Evolutionary conservation across 2,329 filamentous ascomycete species (phyloP).

Genomic region (Neocucurbitaria cava): DNA sequence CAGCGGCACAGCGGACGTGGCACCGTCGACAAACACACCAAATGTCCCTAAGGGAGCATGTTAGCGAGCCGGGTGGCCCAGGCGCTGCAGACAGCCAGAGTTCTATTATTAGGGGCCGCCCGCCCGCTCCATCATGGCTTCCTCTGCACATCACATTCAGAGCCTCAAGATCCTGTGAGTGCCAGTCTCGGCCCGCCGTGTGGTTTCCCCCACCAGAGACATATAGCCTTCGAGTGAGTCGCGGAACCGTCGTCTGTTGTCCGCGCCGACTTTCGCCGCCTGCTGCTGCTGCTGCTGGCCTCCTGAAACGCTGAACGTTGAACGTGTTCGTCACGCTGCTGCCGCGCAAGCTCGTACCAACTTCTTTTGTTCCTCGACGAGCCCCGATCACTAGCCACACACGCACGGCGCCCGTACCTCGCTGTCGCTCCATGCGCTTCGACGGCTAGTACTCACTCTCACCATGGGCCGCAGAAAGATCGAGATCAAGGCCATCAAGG

Average conservation of each 20-base stretch:
- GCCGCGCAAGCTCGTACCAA: slow-evolving; percentile 33
- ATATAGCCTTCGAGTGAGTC: slow-evolving; percentile 35
- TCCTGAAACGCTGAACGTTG: slow-evolving; percentile 37
- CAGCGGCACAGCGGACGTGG: slow-evolving; percentile 6
- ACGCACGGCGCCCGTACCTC: slow-evolving; percentile 14
- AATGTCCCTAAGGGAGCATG: slow-evolving; percentile 19
- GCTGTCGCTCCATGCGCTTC: slow-evolving; percentile 37
- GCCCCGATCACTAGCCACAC: slow-evolving; percentile 29
- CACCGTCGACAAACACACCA: slow-evolving; percentile 10
- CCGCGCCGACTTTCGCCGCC: slow-evolving; percentile 32
- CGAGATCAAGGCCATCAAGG: slow-evolving; percentile 99
- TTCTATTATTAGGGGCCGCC: slow-evolving; percentile 39
- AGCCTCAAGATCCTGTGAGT: slow-evolving; percentile 31
- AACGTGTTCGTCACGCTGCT: slow-evolving; percentile 24
- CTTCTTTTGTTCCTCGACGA: slow-evolving; percentile 32
- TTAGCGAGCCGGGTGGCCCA: slow-evolving; percentile 31
- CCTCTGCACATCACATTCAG: slow-evolving; percentile 38
- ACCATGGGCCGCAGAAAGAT: slow-evolving; percentile 98
- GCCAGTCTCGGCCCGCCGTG: slow-evolving; percentile 20
- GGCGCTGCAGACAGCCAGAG: slow-evolving; percentile 25
- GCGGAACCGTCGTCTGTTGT: slow-evolving; percentile 18
- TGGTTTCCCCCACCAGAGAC: slow-evolving; percentile 29
- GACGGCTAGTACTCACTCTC: slow-evolving; percentile 26
- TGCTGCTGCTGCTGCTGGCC: slow-evolving; percentile 17
- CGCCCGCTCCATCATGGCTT: slow-evolving; percentile 25